These are phyloP conservation scores for Talaromyces nanjingensis DNA, from an alignment of 495 filamentous ascomycete species.

Conservation along the genomic window DNA sequence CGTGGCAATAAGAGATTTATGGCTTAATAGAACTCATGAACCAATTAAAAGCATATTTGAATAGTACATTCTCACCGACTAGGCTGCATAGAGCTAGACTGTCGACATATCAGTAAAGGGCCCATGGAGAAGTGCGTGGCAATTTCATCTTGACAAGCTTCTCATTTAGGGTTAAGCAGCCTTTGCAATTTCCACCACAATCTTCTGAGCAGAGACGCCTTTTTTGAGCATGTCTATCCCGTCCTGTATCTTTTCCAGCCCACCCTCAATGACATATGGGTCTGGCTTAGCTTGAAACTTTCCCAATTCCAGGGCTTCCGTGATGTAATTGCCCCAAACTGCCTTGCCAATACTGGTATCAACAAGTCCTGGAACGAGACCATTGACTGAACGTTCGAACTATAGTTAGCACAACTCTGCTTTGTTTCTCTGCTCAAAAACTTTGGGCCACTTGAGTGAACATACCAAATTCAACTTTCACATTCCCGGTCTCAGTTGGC, in stretches of 20 bases:
- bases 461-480: not conserved
- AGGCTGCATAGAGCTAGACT: not conserved
- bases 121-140: not conserved
- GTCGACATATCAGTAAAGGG: not conserved
- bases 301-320: constrained; percentile 22
- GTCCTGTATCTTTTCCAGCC: constrained; percentile 28
- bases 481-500: not conserved
- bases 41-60: not conserved
- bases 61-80: not conserved
- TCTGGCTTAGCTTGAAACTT: constrained; percentile 22
- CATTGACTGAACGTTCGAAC: not conserved
- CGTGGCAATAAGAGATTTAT: not conserved
- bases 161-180: not conserved
- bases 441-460: not conserved
- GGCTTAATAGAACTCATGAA: not conserved
- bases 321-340: constrained; percentile 34
- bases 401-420: not conserved
- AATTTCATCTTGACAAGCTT: not conserved
- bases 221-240: constrained; percentile 24
- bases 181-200: constrained; percentile 14
- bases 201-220: constrained; percentile 31
- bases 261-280: constrained; percentile 24
- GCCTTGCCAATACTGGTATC: constrained; percentile 20
- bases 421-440: not conserved
- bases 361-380: not conserved